Evolutionary conservation across 495 filamentous ascomycete species (phyloP).

Genomic region (Penicillium goetzii): DNA sequence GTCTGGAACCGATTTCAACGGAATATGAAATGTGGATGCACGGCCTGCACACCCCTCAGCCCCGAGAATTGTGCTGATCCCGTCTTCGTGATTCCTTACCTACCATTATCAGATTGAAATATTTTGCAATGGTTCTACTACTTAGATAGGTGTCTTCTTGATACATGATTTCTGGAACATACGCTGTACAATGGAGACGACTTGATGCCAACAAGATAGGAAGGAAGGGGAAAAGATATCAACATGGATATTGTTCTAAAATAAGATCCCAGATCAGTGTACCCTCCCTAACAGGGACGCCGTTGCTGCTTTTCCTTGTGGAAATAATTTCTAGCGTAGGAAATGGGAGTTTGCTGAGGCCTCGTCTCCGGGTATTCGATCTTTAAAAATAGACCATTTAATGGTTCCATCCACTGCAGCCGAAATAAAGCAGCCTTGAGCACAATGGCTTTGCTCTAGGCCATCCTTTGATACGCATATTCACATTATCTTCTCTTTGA

Average conservation of each 20-base stretch:
- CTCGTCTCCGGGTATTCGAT: not conserved
- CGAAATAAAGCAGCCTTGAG: not conserved
- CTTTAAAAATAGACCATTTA: not conserved
- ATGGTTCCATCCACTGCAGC: not conserved
- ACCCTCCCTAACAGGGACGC: no score
- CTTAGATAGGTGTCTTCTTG: not conserved
- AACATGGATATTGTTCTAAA: no score
- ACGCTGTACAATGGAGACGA: not conserved
- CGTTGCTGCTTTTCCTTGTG: no score
- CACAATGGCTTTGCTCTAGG: not conserved
- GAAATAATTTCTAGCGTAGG: not conserved
- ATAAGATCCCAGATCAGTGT: no score
- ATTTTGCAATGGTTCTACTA: not conserved
- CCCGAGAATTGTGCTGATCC: not conserved
- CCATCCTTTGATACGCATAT: not conserved
- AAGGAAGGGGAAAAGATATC: no score
- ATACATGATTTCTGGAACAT: not conserved
- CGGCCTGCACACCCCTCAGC: not conserved
- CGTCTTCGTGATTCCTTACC: constrained; percentile 1
- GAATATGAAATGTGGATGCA: constrained; percentile 6
- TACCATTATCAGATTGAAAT: not conserved
- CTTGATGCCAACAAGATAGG: no score
- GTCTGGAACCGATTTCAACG: constrained; percentile 1
- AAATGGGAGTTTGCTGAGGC: not conserved
- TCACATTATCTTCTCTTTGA: not conserved